Percentiles rank a stretch among this genome's conserved stretches.
Conservation (phyloP, 768 basidiomycete genomes). For the Phaffia tasmanica region DNA sequence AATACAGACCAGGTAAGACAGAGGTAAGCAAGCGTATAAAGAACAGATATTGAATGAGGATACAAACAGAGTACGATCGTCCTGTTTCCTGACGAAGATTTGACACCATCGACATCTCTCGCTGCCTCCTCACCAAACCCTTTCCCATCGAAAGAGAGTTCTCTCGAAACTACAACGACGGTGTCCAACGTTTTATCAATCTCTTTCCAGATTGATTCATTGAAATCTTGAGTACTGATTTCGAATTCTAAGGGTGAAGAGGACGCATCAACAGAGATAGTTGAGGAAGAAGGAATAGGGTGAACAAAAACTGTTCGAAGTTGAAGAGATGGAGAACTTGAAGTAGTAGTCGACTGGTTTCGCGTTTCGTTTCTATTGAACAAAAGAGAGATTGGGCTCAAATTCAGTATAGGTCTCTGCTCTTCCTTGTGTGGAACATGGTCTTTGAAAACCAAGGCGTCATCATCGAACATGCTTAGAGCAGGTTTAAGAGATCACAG, state of each 20-base stretch:
- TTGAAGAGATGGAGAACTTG: not conserved
- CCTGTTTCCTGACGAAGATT: not conserved
- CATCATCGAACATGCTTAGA: not conserved
- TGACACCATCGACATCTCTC: not conserved
- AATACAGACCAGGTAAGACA: not conserved
- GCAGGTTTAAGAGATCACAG: not conserved
- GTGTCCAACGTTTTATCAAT: slow-evolving; percentile 14
- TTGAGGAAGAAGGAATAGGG: slow-evolving; percentile 1
- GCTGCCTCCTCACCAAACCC: slow-evolving; percentile 2
- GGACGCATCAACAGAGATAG: not conserved
- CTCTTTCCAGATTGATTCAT: slow-evolving; percentile 13
- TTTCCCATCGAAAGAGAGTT: not conserved
- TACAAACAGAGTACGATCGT: slow-evolving; percentile 18
- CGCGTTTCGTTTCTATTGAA: too few relatives aligned
- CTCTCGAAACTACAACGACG: slow-evolving; percentile 11
- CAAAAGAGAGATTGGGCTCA: too few relatives aligned
- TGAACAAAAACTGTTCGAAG: slow-evolving; percentile 5
- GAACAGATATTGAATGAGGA: not conserved
- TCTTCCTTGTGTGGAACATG: not conserved
- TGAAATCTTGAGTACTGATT: not conserved
- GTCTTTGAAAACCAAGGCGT: not conserved
- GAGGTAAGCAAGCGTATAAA: not conserved
- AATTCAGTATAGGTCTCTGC: too few relatives aligned
- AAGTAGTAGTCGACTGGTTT: not conserved
- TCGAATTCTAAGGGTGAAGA: slow-evolving; percentile 14